Conservation (phyloP, 345 rosid species). For the Eucalyptus cloeziana region DNA sequence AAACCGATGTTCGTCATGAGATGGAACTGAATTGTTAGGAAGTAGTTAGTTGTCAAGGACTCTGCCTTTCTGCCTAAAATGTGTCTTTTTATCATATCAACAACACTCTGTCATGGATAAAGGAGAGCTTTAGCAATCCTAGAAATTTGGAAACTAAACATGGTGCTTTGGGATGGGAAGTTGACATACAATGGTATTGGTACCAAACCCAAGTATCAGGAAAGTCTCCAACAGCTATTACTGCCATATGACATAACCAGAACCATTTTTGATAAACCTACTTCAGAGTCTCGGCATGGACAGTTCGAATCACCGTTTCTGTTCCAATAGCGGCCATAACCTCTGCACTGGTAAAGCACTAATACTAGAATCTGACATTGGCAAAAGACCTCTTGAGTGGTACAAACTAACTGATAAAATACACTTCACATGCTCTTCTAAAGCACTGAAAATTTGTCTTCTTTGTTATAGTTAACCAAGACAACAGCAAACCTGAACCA, state of each 20-base stretch:
- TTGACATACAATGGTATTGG: neutral
- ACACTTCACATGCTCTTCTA: neutral
- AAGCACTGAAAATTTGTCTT: neutral
- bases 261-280: constrained; percentile 78
- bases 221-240: constrained; percentile 91
- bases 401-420: neutral
- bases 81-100: constrained; percentile 69
- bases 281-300: constrained; percentile 62
- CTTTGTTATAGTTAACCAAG: neutral
- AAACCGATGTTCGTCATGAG: constrained; percentile 65
- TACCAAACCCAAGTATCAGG: constrained; percentile 62
- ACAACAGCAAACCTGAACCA: constrained; percentile 53
- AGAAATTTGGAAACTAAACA: neutral
- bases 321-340: constrained; percentile 75
- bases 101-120: constrained; percentile 35
- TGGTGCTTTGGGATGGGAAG: neutral
- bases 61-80: constrained; percentile 48
- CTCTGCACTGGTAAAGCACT: constrained; percentile 75
- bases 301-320: constrained; percentile 78
- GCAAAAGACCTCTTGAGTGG: neutral
- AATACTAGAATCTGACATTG: constrained; percentile 63
- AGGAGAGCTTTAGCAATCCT: constrained; percentile 1
- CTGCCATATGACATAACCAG: constrained; percentile 69
- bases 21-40: constrained; percentile 65
- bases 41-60: constrained; percentile 25